Evolutionary conservation across 345 rosid genomes (phyloP).

Genomic region (Eucalyptus marginata): DNA sequence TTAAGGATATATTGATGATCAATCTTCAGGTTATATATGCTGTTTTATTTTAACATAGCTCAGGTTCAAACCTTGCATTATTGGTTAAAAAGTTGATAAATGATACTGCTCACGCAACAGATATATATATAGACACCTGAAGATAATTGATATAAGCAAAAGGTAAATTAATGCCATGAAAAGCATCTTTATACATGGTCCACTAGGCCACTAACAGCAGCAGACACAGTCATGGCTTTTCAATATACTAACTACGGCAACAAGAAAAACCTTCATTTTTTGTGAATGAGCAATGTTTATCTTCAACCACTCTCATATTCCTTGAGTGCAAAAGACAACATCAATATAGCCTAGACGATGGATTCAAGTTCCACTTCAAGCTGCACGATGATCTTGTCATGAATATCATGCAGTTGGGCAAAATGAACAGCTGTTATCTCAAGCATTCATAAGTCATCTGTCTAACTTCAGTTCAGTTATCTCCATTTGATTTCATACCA

Average conservation of each 20-base stretch:
- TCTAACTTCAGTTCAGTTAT: background rate
- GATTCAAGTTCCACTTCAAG: background rate
- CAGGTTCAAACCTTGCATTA: background rate
- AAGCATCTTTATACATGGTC: background rate
- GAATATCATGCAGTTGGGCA: background rate
- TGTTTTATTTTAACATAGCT: background rate
- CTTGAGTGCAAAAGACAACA: background rate
- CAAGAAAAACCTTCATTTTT: background rate
- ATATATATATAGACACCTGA: background rate
- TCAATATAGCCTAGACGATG: background rate
- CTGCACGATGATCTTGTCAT: background rate
- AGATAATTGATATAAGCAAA: background rate
- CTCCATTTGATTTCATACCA: background rate
- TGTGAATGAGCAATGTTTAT: background rate
- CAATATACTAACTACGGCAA: background rate
- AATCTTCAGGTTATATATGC: background rate
- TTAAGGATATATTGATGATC: background rate
- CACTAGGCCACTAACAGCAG: background rate
- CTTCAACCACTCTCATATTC: background rate
- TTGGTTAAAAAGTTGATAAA: background rate
- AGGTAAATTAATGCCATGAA: background rate
- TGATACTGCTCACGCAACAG: background rate
- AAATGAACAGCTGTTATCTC: background rate
- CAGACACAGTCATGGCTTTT: background rate
- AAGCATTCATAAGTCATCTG: background rate